Conservation (phyloP, 2,329 filamentous ascomycete genomes). For the Monilinia vaccinii-corymbosi region DNA sequence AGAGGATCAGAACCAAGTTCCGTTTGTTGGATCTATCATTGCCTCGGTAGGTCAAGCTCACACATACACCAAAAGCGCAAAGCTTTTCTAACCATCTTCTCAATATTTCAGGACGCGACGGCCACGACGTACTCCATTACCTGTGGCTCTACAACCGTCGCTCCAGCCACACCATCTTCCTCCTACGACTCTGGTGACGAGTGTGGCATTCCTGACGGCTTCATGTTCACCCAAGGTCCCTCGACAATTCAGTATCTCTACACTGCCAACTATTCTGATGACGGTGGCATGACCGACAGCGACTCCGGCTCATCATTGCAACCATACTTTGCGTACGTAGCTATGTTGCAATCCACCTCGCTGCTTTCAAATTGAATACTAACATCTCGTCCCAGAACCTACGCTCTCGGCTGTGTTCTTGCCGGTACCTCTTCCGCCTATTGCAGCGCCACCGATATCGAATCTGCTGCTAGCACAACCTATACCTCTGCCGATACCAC, state of each 20-base stretch:
- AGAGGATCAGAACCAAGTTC: neutral
- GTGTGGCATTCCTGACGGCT: conserved; percentile 17
- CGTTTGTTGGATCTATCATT: conserved; percentile 6
- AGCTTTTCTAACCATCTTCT: neutral
- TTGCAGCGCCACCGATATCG: conserved; percentile 10
- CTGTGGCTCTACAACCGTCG: neutral
- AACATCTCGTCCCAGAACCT: conserved; percentile 1
- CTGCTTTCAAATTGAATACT: neutral
- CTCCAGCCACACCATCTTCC: conserved; percentile 18
- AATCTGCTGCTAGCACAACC: neutral
- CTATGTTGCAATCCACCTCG: neutral
- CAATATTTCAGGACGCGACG: conserved; percentile 12
- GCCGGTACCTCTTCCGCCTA: conserved; percentile 10
- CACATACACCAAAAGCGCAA: neutral
- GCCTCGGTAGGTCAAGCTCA: neutral
- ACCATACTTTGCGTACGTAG: neutral
- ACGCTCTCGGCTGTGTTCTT: conserved; percentile 14
- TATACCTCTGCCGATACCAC: conserved; percentile 1
- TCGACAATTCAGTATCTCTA: conserved; percentile 18
- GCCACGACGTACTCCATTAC: conserved; percentile 10
- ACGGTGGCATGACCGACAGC: neutral
- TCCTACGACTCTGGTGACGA: conserved; percentile 2
- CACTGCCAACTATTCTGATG: neutral
- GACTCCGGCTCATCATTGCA: neutral
- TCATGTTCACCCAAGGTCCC: conserved; percentile 22